Evolutionary conservation across 768 basidiomycete species (phyloP).

Genomic region (Tephrocybe sp.): DNA sequence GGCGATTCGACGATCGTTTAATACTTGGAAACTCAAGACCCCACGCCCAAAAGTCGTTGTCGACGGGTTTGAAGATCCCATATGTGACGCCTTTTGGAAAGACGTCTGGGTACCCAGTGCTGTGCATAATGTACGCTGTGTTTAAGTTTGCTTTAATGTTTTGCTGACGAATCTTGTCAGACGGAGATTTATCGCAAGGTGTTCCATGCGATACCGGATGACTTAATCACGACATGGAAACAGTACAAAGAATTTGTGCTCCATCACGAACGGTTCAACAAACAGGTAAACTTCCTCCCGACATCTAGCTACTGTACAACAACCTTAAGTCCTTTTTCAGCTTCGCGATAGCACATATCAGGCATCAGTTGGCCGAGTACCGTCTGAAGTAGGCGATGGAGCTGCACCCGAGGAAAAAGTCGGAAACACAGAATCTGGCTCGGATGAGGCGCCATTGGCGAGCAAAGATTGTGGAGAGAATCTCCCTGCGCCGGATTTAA

Average conservation of each 20-base stretch:
- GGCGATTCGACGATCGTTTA: conserved; percentile 51
- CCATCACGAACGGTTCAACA: conserved; percentile 72
- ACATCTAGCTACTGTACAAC: background rate
- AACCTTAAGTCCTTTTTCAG: conserved; percentile 24
- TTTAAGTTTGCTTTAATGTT: conserved; percentile 4
- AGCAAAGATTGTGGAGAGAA: conserved; percentile 32
- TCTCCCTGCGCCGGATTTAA: conserved; percentile 22
- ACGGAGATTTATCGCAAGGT: conserved; percentile 96
- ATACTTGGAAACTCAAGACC: conserved; percentile 61
- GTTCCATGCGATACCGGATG: conserved; percentile 92
- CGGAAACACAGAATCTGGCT: conserved; percentile 24
- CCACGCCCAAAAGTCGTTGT: conserved; percentile 72
- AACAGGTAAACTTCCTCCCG: conserved; percentile 46
- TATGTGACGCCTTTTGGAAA: conserved; percentile 87
- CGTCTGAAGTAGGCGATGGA: conserved; percentile 55
- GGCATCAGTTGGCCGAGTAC: conserved; percentile 51
- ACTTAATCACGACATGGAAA: conserved; percentile 92
- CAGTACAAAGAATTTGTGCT: conserved; percentile 84
- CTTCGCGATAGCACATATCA: conserved; percentile 35
- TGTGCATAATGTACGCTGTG: conserved; percentile 73
- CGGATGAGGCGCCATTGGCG: conserved; percentile 18
- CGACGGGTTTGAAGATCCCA: conserved; percentile 83
- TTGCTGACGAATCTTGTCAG: conserved; percentile 33
- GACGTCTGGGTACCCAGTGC: conserved; percentile 87
- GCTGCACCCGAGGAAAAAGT: conserved; percentile 26